These are phyloP conservation scores for Aspergillus bombycis DNA, from an alignment of 2,329 filamentous ascomycete species.

Conservation along the genomic window DNA sequence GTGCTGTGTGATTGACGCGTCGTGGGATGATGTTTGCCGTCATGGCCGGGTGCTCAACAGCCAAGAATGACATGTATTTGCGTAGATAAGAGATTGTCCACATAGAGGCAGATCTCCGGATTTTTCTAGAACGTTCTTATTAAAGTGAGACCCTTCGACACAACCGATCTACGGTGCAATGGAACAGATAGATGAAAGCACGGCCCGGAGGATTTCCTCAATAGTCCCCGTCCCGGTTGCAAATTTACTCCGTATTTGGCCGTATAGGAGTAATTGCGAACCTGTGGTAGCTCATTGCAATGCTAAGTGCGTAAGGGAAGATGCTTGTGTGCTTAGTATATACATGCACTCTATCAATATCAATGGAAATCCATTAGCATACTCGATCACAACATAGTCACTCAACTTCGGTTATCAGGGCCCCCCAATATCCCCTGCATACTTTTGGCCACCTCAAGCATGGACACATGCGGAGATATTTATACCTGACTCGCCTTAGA, in stretches of 20 bases:
- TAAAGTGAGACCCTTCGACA: not conserved
- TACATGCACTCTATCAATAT: too few species aligned
- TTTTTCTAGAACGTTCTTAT: not conserved
- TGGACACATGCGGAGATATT: not conserved
- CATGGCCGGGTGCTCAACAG: not conserved
- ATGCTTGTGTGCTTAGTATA: not conserved
- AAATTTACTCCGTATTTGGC: not conserved
- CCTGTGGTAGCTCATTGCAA: not conserved
- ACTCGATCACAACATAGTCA: too few species aligned
- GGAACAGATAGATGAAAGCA: conserved; percentile 1
- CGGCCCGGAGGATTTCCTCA: not conserved
- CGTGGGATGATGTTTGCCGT: not conserved
- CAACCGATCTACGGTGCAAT: not conserved
- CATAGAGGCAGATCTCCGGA: not conserved
- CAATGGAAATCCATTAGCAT: too few species aligned
- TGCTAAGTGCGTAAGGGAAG: not conserved
- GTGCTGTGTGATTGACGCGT: not conserved
- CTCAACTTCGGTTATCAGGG: too few species aligned
- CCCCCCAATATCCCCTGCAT: not conserved
- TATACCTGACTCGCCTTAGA: not conserved
- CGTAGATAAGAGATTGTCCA: not conserved
- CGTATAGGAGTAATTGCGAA: not conserved
- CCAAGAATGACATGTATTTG: not conserved
- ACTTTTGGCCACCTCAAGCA: not conserved
- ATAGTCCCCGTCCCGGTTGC: not conserved